phyloP scores from a whole-genome alignment of 371 early-diverging fungal genomes.

The Blyttiomyces sp. region DNA sequence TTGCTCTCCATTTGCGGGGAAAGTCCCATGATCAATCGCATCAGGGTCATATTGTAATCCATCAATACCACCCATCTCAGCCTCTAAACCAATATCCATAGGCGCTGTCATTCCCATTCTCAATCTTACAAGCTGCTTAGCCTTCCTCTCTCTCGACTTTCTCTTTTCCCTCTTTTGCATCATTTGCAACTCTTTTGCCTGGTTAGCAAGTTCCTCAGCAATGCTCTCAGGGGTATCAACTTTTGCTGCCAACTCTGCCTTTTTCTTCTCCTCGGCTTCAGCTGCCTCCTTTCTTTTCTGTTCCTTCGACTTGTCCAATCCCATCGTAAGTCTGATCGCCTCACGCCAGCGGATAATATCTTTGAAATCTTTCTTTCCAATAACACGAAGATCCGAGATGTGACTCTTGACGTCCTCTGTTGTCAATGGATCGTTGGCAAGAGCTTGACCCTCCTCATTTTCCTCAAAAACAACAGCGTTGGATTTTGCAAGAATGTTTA shows the following conservation, averaged over 20 bases:
- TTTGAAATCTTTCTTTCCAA: conserved; percentile 92
- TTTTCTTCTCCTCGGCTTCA: conserved; percentile 50
- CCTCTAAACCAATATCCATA: conserved; percentile 68
- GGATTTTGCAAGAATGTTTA: conserved; percentile 67
- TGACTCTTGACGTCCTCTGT: conserved; percentile 74
- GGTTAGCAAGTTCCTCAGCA: conserved; percentile 34
- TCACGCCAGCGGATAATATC: conserved; percentile 84
- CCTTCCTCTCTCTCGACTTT: conserved; percentile 43
- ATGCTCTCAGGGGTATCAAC: conserved; percentile 21
- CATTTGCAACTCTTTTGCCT: conserved; percentile 46
- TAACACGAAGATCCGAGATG: conserved; percentile 85
- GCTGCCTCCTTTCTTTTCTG: conserved; percentile 46
- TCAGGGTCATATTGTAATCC: conserved; percentile 13
- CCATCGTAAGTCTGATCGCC: conserved; percentile 60
- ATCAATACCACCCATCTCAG: conserved; percentile 27
- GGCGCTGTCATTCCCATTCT: conserved; percentile 92
- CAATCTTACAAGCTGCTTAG: conserved; percentile 79
- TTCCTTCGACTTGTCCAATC: conserved; percentile 38
- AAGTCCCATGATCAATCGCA: conserved; percentile 15
- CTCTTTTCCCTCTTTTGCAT: conserved; percentile 63
- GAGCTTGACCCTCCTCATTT: conserved; percentile 29
- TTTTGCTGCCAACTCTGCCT: conserved; percentile 58
- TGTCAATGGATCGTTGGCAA: conserved; percentile 61
- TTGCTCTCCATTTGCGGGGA: conserved; percentile 1
- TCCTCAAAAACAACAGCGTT: conserved; percentile 69